These are phyloP conservation scores for Triticum turgidum DNA, from an alignment of 176 grass and related monocot genomes.

Conservation along the genomic window DNA sequence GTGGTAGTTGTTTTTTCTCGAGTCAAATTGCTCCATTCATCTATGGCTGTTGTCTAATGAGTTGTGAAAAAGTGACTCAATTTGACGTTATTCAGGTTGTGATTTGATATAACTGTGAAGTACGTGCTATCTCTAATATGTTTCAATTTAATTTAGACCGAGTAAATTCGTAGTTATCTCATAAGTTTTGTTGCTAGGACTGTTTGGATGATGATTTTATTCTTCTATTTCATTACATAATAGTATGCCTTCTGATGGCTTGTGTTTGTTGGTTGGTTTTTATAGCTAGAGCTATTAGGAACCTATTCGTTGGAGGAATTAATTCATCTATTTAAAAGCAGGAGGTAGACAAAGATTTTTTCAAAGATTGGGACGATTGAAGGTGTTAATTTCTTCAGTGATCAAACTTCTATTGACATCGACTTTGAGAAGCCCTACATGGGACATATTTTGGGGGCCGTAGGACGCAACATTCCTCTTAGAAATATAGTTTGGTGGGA, in stretches of 20 bases:
- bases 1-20: neutral
- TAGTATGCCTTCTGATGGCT: neutral
- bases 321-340: constrained; percentile 31
- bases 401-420: too few relatives aligned
- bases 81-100: neutral
- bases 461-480: too few relatives aligned
- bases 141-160: neutral
- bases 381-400: too few relatives aligned
- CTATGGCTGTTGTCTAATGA: neutral
- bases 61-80: neutral
- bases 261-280: constrained; percentile 16
- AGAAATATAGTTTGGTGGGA: too few relatives aligned
- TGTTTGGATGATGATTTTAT: neutral
- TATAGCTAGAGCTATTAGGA: constrained; percentile 76
- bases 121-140: neutral
- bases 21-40: neutral
- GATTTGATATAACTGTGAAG: neutral
- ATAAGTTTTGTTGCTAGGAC: neutral
- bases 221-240: too few relatives aligned
- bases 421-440: constrained; percentile 9
- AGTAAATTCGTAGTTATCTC: neutral
- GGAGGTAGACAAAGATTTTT: constrained; percentile 53
- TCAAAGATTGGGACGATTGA: too few relatives aligned
- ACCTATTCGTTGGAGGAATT: constrained; percentile 76
- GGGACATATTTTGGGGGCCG: neutral